Evolutionary conservation across 1,284 basidiomycete species (phyloP).

Genomic region (Microbotryum intermedium): DNA sequence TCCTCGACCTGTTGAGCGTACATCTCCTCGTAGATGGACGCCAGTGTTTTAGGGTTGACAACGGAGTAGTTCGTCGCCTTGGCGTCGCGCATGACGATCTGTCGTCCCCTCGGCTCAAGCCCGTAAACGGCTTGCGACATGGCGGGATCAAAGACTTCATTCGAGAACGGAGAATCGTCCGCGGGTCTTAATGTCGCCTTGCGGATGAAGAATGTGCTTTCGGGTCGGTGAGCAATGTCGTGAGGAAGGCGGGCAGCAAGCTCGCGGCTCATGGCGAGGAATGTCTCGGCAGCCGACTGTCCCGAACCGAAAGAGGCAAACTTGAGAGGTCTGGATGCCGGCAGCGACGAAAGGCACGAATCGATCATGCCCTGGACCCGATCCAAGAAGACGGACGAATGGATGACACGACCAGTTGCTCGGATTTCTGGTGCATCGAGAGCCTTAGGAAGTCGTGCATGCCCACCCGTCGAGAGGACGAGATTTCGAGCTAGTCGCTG

Average conservation of each 20-base stretch:
- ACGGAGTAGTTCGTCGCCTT: constrained; percentile 53
- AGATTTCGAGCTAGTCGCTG: constrained; percentile 16
- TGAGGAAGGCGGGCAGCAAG: constrained; percentile 11
- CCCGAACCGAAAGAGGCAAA: constrained; percentile 52
- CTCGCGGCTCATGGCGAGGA: constrained; percentile 41
- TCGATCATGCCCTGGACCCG: constrained; percentile 14
- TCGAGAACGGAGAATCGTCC: constrained; percentile 53
- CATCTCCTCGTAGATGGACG: constrained; percentile 45
- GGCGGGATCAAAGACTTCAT: constrained; percentile 53
- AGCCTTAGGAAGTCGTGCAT: constrained; percentile 13
- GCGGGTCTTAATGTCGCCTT: constrained; percentile 51
- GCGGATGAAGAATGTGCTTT: constrained; percentile 51
- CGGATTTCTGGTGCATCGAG: constrained; percentile 47
- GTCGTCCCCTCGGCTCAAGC: constrained; percentile 29
- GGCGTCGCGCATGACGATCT: constrained; percentile 46
- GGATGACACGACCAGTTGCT: constrained; percentile 42
- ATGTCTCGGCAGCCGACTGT: constrained; percentile 30
- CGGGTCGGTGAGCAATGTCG: constrained; percentile 36
- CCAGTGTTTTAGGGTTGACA: constrained; percentile 44
- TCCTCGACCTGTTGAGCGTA: constrained; percentile 51
- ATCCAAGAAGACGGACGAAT: constrained; percentile 30
- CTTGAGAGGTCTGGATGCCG: constrained; percentile 36
- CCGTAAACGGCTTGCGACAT: constrained; percentile 38
- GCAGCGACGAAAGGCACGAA: constrained; percentile 36
- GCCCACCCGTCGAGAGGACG: constrained; percentile 20